Percentiles rank a stretch among this genome's conserved stretches.
Conservation (phyloP, 371 early-diverging fungal species). For the Conidiobolus incongruus region DNA sequence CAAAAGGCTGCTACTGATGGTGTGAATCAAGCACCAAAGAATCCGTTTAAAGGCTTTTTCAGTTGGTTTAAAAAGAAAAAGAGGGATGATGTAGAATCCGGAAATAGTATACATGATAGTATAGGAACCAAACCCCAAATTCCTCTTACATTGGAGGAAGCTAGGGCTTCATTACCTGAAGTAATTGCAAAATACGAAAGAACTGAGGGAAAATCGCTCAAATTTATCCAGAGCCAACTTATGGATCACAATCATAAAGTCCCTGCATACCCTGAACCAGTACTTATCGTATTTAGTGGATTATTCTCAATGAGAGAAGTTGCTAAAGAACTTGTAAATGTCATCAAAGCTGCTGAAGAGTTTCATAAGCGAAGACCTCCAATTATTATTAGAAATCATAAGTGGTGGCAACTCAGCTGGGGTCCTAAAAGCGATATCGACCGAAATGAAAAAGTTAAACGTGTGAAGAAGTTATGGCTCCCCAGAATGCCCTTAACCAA, state of each 20-base stretch:
- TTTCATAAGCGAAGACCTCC: neutral
- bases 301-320: conserved; percentile 1
- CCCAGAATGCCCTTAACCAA: neutral
- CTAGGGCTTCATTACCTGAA: neutral
- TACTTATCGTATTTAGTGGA: conserved; percentile 2
- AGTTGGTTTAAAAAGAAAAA: too few species aligned
- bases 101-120: too few species aligned
- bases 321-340: neutral
- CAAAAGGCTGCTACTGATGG: too few species aligned
- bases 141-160: too few species aligned
- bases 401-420: neutral
- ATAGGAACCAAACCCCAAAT: too few species aligned
- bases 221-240: conserved; percentile 1
- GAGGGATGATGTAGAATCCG: too few species aligned
- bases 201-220: conserved; percentile 1
- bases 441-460: neutral
- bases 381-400: too few species aligned
- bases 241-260: neutral
- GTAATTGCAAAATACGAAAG: neutral
- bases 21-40: too few species aligned
- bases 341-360: neutral
- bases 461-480: neutral
- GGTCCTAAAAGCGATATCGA: neutral
- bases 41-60: too few species aligned
- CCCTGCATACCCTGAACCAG: conserved; percentile 2